phyloP scores from a whole-genome alignment of 75 land plant species.

The Pinus taeda region DNA sequence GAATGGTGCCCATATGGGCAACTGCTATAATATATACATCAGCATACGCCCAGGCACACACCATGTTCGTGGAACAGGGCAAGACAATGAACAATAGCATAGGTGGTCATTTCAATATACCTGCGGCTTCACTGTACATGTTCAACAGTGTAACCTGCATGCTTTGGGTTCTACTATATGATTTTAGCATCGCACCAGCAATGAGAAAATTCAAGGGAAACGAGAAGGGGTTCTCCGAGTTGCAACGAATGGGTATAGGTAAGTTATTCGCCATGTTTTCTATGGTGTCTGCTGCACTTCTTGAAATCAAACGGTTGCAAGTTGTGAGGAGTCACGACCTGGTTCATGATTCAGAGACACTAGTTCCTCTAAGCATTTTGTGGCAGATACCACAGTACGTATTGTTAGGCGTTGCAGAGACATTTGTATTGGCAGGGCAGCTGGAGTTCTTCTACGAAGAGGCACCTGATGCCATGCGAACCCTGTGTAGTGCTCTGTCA shows the following conservation, averaged over 20 bases:
- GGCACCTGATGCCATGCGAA: slow-evolving; percentile 77
- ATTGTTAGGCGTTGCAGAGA: slow-evolving; percentile 49
- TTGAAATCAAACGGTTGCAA: too few relatives aligned
- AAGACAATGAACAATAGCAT: slow-evolving; percentile 11
- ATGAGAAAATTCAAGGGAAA: too few relatives aligned
- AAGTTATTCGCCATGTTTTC: too few relatives aligned
- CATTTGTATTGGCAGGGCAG: slow-evolving; percentile 62
- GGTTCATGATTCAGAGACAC: slow-evolving; percentile 20
- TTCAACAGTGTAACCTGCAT: slow-evolving; percentile 13
- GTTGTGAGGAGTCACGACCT: neutral
- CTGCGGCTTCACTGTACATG: slow-evolving; percentile 29
- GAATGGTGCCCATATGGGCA: slow-evolving; percentile 20
- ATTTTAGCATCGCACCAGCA: too few relatives aligned
- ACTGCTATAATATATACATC: neutral
- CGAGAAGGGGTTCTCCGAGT: neutral
- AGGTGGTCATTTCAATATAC: slow-evolving; percentile 30
- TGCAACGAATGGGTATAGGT: too few relatives aligned
- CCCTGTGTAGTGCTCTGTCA: slow-evolving; percentile 54
- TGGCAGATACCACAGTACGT: slow-evolving; percentile 43
- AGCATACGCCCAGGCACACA: neutral
- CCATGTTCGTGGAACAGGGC: slow-evolving; percentile 26
- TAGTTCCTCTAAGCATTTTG: slow-evolving; percentile 52
- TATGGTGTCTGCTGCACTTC: too few relatives aligned
- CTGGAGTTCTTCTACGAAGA: slow-evolving; percentile 19
- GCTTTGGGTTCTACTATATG: neutral